Base-by-base conservation (phyloP, 2,329 filamentous ascomycete genomes). In the Cladosporium sp. region DNA sequence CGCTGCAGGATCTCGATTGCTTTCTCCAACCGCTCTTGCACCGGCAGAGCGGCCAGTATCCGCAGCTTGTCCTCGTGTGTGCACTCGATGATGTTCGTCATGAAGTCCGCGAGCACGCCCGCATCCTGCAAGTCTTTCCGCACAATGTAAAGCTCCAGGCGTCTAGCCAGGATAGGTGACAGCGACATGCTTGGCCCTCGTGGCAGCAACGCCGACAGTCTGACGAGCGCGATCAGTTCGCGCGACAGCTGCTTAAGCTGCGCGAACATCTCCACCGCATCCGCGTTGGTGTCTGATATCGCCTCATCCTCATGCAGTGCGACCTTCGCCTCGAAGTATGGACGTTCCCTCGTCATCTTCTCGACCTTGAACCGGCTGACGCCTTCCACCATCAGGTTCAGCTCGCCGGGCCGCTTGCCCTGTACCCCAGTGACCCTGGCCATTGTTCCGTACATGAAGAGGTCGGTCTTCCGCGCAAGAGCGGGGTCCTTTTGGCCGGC, bases 31-130 rank as follows among this genome's bases (percentile, higher is more conserved):
- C 93, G 80, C 43, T 86, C 82, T 60, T 87, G 87, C 43, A 93
- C 77, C 62, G 91, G 84, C 4, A 95, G 72, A 0, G 90, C 84
- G n/a, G 89, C 82, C 34, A 98, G 76, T 13, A 98, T 82, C 52
- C 87, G 83, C 50, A 98, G 77, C 70, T 95, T 96, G 66, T 98
- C 93, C 68, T 95, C 89, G 58, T 95, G 87, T 9, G 83, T 86
- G 46, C 87, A 85, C 58, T 95, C 89, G 2, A 95, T 82, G 19
- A 97, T 81, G 66, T 95, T 95, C 37, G 89, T 86, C 89, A 98
- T 96, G 68, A 97, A 97, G 68, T 98, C 93, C 6, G 93, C 92
- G 9, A 98, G 77, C 8, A 83, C 75, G 2, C 92, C 92, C 1
- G 91, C 91, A 60, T 97, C 90, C 40, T 82, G 77, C 46, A 93